Percentiles rank a stretch among this genome's conserved stretches.
These are phyloP conservation scores for Phytophthora multivora DNA, from an alignment of 352 stramenopile species.

Conservation along the genomic window DNA sequence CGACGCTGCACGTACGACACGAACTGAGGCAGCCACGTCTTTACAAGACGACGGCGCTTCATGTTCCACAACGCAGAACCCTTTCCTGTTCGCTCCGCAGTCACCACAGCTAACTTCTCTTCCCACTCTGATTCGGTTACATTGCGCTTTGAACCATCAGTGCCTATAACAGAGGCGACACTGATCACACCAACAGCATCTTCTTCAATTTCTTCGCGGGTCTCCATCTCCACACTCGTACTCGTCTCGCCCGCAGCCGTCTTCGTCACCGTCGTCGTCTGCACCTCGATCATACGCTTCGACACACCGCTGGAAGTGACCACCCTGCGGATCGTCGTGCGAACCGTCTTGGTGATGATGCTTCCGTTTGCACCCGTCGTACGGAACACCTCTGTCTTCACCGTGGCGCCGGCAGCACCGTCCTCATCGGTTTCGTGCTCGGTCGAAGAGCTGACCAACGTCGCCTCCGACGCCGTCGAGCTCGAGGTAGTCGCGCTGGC, in stretches of 20 bases:
- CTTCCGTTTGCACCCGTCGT: slow-evolving; percentile 24
- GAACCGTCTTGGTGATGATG: slow-evolving; percentile 36
- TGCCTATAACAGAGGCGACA: slow-evolving; percentile 17
- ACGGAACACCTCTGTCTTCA: slow-evolving; percentile 36
- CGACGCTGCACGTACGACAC: slow-evolving; percentile 40
- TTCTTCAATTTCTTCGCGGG: slow-evolving; percentile 4
- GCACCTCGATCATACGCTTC: slow-evolving; percentile 30
- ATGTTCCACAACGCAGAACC: slow-evolving; percentile 34
- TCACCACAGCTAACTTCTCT: slow-evolving; percentile 9
- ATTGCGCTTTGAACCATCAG: slow-evolving; percentile 12
- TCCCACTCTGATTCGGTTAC: slow-evolving; percentile 1
- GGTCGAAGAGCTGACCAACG: slow-evolving; percentile 23
- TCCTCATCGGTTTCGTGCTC: slow-evolving; percentile 26
- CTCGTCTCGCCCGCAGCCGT: slow-evolving; percentile 21
- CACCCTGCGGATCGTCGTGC: slow-evolving; percentile 31
- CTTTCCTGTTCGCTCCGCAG: slow-evolving; percentile 18
- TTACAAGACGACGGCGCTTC: slow-evolving; percentile 31
- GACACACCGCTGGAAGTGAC: slow-evolving; percentile 20
- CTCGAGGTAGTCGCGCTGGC: neutral
- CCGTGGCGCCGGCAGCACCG: slow-evolving; percentile 14
- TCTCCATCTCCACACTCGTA: slow-evolving; percentile 26
- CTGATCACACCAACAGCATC: slow-evolving; percentile 6
- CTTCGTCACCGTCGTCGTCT: slow-evolving; percentile 36
- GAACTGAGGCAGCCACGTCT: slow-evolving; percentile 37
- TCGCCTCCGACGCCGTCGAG: slow-evolving; percentile 18